Evolutionary conservation across 2,329 filamentous ascomycete species (phyloP).

Genomic region (Verticillium longisporum): DNA sequence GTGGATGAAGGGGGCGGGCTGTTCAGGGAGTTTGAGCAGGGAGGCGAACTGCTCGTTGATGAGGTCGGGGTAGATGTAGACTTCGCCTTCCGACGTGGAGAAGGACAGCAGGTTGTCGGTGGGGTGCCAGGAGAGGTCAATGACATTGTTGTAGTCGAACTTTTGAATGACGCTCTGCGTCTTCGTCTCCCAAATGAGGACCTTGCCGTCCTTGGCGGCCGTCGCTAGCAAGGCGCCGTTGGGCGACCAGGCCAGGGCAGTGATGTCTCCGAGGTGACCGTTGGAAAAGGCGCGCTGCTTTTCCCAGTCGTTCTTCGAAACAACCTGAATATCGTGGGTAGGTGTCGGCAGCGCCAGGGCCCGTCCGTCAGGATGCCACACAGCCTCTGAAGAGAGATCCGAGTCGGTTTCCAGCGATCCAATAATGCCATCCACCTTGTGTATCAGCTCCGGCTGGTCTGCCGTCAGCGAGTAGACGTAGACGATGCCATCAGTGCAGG

Average conservation of each 20-base stretch:
- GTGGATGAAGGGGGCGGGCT: constrained; percentile 81
- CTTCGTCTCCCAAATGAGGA: constrained; percentile 83
- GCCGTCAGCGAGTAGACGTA: constrained; percentile 82
- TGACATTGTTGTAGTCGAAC: constrained; percentile 75
- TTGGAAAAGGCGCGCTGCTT: constrained; percentile 72
- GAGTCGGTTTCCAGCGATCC: constrained; percentile 69
- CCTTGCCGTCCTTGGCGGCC: constrained; percentile 59
- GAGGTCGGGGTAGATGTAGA: constrained; percentile 80
- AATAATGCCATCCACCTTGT: constrained; percentile 81
- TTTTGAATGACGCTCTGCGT: constrained; percentile 75
- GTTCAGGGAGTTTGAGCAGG: constrained; percentile 50
- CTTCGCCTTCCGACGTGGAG: constrained; percentile 84
- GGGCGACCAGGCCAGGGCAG: constrained; percentile 84
- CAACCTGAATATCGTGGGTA: constrained; percentile 74
- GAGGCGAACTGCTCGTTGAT: constrained; percentile 50
- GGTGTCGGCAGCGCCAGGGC: constrained; percentile 83
- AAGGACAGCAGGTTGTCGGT: constrained; percentile 84
- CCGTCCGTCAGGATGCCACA: constrained; percentile 92
- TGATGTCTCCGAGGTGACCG: constrained; percentile 79
- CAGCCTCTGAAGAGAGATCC: constrained; percentile 65
- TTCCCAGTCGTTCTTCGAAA: constrained; percentile 87
- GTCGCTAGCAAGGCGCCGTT: constrained; percentile 83
- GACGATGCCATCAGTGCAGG: constrained; percentile 80
- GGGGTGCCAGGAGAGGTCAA: constrained; percentile 87
- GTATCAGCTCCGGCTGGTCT: constrained; percentile 73